Evolutionary conservation across 345 rosid species (phyloP).

Genomic region (Eucalyptus coolabah): DNA sequence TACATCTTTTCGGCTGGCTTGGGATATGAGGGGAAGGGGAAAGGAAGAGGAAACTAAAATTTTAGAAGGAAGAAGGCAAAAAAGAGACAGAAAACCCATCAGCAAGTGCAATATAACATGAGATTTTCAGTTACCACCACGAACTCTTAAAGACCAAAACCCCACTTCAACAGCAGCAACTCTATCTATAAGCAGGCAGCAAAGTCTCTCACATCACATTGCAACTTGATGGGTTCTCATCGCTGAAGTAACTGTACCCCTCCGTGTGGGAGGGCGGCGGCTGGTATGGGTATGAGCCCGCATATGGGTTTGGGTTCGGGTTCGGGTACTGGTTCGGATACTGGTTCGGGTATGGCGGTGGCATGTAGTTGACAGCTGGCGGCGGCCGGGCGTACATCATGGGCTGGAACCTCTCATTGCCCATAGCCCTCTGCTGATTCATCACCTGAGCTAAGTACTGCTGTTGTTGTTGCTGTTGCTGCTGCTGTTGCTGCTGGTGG

Average conservation of each 20-base stretch:
- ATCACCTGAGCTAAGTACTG: slow-evolving; percentile 66
- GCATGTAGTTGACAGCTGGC: slow-evolving; percentile 74
- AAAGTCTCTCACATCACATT: slow-evolving; percentile 55
- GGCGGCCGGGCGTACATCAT: slow-evolving; percentile 91
- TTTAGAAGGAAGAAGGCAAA: neutral
- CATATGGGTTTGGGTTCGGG: slow-evolving; percentile 16
- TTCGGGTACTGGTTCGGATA: slow-evolving; percentile 14
- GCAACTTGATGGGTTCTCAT: slow-evolving; percentile 90
- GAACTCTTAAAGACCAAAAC: neutral
- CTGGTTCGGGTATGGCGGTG: slow-evolving; percentile 35
- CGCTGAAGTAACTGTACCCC: slow-evolving; percentile 57
- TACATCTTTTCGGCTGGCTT: neutral
- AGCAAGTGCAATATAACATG: slow-evolving; percentile 44
- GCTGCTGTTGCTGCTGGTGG: slow-evolving; percentile 21
- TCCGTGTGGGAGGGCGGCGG: slow-evolving; percentile 1
- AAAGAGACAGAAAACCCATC: slow-evolving; percentile 16
- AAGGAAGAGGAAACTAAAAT: neutral
- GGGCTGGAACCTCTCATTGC: slow-evolving; percentile 83
- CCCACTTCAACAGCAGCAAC: neutral
- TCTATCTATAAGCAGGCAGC: neutral
- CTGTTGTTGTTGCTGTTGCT: slow-evolving; percentile 43
- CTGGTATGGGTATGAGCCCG: slow-evolving; percentile 22
- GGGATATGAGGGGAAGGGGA: neutral
- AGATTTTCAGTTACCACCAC: slow-evolving; percentile 6
- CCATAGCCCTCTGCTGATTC: slow-evolving; percentile 87